A percentile compares a stretch with the other conserved stretches of the same genome.
phyloP scores from a whole-genome alignment of 495 filamentous ascomycete genomes.

The Platismatia glauca region DNA sequence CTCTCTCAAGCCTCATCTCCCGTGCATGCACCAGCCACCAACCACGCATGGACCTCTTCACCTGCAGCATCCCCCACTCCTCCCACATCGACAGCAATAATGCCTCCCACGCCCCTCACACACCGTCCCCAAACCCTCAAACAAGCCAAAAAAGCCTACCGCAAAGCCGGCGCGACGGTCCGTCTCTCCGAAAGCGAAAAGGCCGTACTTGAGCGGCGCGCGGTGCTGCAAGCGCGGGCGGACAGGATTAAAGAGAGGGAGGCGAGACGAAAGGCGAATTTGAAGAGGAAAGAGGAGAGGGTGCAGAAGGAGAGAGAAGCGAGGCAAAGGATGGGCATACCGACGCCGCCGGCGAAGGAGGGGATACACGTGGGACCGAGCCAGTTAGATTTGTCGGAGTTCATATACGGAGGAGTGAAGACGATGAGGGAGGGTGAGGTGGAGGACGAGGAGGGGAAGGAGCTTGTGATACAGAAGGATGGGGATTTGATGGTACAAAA shows the following conservation, averaged over 20 bases:
- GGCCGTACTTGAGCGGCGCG: conserved; percentile 15
- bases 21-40: no score
- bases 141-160: conserved; percentile 24
- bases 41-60: not conserved
- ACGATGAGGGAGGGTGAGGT: not conserved
- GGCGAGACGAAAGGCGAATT: conserved; percentile 16
- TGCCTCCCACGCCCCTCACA: conserved; percentile 12
- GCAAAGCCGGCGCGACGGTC: conserved; percentile 18
- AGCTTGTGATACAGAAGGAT: not conserved
- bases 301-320: conserved; percentile 23
- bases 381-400: conserved; percentile 15
- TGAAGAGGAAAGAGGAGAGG: conserved; percentile 25
- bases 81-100: conserved; percentile 4
- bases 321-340: conserved; percentile 20
- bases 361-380: conserved; percentile 17
- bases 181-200: conserved; percentile 18
- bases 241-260: conserved; percentile 22
- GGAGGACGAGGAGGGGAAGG: conserved; percentile 3
- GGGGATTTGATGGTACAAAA: not conserved
- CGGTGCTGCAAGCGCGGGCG: conserved; percentile 19
- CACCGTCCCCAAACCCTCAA: conserved; percentile 21
- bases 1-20: not conserved
- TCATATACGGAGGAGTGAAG: conserved; percentile 9
- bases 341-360: conserved; percentile 11
- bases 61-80: not conserved